Base-by-base conservation (phyloP, 768 basidiomycete genomes). In the Leucocoprinus leucothites region DNA sequence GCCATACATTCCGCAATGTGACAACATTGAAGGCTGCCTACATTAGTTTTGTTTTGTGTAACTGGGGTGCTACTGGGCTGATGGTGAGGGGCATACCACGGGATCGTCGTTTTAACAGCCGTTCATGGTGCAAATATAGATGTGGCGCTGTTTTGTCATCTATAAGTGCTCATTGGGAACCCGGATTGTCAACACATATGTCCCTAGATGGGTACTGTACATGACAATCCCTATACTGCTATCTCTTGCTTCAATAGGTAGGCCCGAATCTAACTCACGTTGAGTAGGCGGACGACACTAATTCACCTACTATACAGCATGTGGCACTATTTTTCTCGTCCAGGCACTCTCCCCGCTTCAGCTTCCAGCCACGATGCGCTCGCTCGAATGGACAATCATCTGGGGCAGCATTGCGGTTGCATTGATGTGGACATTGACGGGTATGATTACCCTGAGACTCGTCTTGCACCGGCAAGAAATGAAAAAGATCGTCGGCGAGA, bases 61-160 rank as follows among this genome's bases (percentile, higher is more conserved):
- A 42, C 24, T 51, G 50, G 50, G 40, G 38, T 26, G 50, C 50
- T 8, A 42, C 50, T 9, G 50, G 50, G 6, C 19, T 51, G 14
- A 51, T 51, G 50, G 50, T 51, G 50, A 18, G 50, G 18, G 11
- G 31, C 11, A 31, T 31, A 11, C 11, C 11, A 11, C 11, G 31
- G 31, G 5, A 5, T 11, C 11, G 31, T 31, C 31, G 31, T 31
- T 11, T 31, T n/a, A n/a, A 31, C 6, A 31, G 31, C 11, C 11
- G 11, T 31, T 31, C 5, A 31, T 31, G 11, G n/a, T 31, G 6
- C 5, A 31, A 31, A 5, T 11, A 31, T 11, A 31, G 31, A 31
- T 31, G 31, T 31, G 31, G 31, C 31, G 31, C 11, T 31, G 22
- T 7, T 28, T 31, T 9, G 26, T 25, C 25, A 31, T 31, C 31